These are phyloP conservation scores for Cubamyces lactineus DNA, from an alignment of 768 basidiomycete species.

Conservation along the genomic window DNA sequence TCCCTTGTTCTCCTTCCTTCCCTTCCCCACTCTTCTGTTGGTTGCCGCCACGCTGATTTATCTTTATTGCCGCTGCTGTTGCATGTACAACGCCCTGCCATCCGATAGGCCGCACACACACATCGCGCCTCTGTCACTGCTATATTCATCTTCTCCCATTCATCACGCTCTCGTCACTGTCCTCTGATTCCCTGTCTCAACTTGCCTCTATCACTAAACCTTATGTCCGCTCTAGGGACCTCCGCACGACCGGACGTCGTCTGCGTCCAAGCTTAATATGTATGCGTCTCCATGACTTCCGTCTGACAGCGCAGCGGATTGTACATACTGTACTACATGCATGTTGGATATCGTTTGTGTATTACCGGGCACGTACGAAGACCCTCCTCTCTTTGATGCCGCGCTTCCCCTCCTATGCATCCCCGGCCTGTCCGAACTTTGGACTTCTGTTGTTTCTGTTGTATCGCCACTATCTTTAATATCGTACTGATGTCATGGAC, in stretches of 20 bases:
- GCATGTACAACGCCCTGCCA: neutral
- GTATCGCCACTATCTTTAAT: constrained; percentile 3
- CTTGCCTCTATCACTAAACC: neutral
- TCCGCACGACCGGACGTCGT: neutral
- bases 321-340: too few relatives aligned
- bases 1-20: neutral
- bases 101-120: neutral
- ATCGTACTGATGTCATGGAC: neutral
- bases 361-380: too few relatives aligned
- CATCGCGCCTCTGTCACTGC: neutral
- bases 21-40: neutral
- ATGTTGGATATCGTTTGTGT: too few relatives aligned
- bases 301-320: too few relatives aligned
- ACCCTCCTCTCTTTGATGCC: neutral
- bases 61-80: neutral
- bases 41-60: neutral
- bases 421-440: neutral
- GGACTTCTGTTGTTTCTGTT: constrained; percentile 17
- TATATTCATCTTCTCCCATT: neutral
- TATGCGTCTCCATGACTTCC: too few relatives aligned
- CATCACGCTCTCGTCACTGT: neutral
- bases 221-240: neutral
- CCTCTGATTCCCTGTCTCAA: neutral
- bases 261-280: neutral
- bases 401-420: neutral